Base-by-base conservation (phyloP, 2,329 filamentous ascomycete genomes). In the Sporothrix curviconia region DNA sequence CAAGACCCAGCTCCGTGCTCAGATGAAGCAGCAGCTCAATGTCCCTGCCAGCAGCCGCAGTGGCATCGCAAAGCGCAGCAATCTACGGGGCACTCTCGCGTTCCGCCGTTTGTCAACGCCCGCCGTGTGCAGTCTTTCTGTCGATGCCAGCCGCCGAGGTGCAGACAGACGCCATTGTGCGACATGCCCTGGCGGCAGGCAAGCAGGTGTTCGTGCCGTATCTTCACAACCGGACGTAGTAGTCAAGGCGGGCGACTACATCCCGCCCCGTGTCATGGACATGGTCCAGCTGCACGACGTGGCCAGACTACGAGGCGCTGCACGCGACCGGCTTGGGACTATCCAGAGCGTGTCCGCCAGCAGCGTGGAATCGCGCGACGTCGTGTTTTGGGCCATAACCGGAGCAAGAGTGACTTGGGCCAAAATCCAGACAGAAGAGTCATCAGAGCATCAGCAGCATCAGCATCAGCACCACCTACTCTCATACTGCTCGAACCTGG, bases 201-300 rank as follows among this genome's bases (percentile, higher is more conserved):
- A 99, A 97, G 73, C 78, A 86, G 60, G 91, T 99, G 58, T 97
- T 90, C 70, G 85, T 99, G 49, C 94, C 94, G 0, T 96, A 94
- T 68, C 86, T 96, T 54, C 86, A 94, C 73, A 84, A 79, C 65
- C 76, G 76, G 30, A 75, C 75, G 4, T 66, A 77, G 36, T 64
- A 73, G 0, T 25, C 49, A 15, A 17, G 14, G 15, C 46, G n/a
- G 68, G 68, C 4, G 68, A 74, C 59, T 72, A 72, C 57, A 81
- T 83, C 6, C 89, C 89, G 4, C 61, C 74, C 1, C 74, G 81
- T 15, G 80, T 94, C 55, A 99, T 99, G 94, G 91, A 96, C 67
- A 97, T 99, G 94, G 83, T 99, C 22, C 84, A 84, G 61, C 76
- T 99, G 40, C 75, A 78, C 57, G 86, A 84, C 25, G 70, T 90